Conservation (phyloP, 2,329 filamentous ascomycete genomes). For the Apiospora arundinis region DNA sequence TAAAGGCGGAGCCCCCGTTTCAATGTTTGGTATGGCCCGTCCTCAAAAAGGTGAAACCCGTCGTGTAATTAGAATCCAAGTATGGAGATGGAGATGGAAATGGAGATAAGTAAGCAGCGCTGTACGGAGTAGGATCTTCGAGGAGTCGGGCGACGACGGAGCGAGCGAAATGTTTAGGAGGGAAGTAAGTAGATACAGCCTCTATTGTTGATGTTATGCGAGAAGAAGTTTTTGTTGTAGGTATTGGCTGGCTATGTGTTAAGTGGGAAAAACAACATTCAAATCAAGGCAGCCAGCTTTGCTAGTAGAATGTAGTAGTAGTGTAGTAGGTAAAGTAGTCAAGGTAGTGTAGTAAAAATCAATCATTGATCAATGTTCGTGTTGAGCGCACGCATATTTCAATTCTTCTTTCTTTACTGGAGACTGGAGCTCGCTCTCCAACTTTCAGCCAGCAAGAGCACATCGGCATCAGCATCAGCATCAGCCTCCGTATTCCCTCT, state of each 20-base stretch:
- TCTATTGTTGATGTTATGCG: not conserved
- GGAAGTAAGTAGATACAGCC: not conserved
- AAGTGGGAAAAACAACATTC: slow-evolving; percentile 13
- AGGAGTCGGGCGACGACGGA: not conserved
- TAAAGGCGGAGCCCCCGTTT: slow-evolving; percentile 21
- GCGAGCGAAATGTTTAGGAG: not conserved
- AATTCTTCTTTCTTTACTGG: not conserved
- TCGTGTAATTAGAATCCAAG: not conserved
- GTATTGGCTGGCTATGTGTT: not conserved
- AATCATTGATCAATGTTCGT: no score
- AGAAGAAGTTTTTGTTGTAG: not conserved
- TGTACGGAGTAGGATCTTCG: not conserved
- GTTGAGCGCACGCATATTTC: not conserved
- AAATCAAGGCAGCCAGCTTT: slow-evolving; percentile 9
- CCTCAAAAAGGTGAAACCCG: not conserved
- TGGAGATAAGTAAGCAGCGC: not conserved
- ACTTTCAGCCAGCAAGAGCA: not conserved
- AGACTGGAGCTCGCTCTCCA: not conserved
- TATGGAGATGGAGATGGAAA: no score
- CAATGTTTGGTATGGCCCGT: slow-evolving; percentile 20
- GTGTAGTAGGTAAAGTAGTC: no score
- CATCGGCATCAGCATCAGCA: not conserved
- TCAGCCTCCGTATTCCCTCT: not conserved
- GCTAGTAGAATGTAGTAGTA: not conserved
- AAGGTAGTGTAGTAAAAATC: no score